Conservation (phyloP, 768 basidiomycete genomes). For the Rubroboletus satanas region DNA sequence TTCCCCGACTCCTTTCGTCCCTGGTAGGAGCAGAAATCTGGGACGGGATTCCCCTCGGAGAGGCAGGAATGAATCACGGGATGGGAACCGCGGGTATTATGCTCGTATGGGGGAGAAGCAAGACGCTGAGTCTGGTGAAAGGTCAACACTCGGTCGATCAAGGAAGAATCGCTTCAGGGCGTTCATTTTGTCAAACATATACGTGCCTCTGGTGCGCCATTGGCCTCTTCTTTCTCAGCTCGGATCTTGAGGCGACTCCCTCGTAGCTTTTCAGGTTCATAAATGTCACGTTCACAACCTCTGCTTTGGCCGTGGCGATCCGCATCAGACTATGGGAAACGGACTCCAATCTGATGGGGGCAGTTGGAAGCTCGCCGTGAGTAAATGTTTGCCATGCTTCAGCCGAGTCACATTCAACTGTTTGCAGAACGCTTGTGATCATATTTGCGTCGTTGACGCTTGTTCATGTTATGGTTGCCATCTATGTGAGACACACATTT, state of each 20-base stretch:
- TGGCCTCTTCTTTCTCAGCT: neutral
- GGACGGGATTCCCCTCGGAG: conserved; percentile 68
- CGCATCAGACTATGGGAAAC: conserved; percentile 62
- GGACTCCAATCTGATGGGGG: conserved; percentile 52
- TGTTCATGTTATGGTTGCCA: conserved; percentile 78
- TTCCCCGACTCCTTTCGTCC: conserved; percentile 40
- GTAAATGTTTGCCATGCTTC: conserved; percentile 24
- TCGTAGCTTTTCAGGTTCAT: conserved; percentile 75
- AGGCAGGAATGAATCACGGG: conserved; percentile 10
- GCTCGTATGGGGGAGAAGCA: conserved; percentile 15
- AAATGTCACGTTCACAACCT: conserved; percentile 78
- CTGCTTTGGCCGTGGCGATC: conserved; percentile 76
- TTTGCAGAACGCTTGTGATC: conserved; percentile 67
- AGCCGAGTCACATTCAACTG: neutral
- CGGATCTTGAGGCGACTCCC: conserved; percentile 7
- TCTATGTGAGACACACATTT: conserved; percentile 59
- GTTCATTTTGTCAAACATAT: conserved; percentile 70
- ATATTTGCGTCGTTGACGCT: conserved; percentile 82
- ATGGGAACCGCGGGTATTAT: conserved; percentile 14
- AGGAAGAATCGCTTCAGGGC: conserved; percentile 50
- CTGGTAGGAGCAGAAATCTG: conserved; percentile 54
- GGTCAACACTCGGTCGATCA: conserved; percentile 27
- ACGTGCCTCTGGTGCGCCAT: conserved; percentile 69
- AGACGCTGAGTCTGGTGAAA: conserved; percentile 30
- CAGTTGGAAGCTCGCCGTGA: conserved; percentile 79